Evolutionary conservation across 106 monocot species (phyloP).

Genomic region (Gastrodia elata): DNA sequence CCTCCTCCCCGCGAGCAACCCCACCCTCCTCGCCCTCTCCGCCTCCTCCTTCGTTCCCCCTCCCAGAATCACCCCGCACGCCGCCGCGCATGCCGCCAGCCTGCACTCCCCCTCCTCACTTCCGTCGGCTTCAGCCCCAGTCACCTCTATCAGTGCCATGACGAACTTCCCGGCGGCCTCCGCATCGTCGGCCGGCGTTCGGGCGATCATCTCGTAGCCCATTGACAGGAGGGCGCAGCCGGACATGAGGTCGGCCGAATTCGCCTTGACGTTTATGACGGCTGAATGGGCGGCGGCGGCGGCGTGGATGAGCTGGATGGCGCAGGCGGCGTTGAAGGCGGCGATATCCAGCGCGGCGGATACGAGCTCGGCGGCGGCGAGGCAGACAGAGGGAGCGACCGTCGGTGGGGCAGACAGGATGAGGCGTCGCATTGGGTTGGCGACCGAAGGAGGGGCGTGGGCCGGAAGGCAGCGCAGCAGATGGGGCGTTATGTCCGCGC

Average conservation of each 20-base stretch:
- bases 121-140: background rate
- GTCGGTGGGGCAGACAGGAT: constrained; percentile 1
- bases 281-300: background rate
- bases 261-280: background rate
- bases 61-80: constrained; percentile 9
- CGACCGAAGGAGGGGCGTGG: background rate
- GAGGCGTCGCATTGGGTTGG: constrained; percentile 6
- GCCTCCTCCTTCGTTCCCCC: constrained; percentile 13
- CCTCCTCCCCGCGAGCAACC: background rate
- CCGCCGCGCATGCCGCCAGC: background rate
- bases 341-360: background rate
- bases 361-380: constrained; percentile 15
- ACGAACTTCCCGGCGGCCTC: background rate
- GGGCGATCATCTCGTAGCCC: background rate
- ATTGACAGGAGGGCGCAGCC: background rate
- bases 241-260: background rate
- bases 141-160: constrained; percentile 5
- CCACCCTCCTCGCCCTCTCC: constrained; percentile 13
- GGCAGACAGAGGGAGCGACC: constrained; percentile 12
- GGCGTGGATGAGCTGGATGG: constrained; percentile 11
- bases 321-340: constrained; percentile 16
- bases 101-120: background rate
- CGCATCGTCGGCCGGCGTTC: background rate
- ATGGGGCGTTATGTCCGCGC: background rate
- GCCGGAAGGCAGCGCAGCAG: background rate